These are phyloP conservation scores for Phialophora tarda DNA, from an alignment of 2,329 filamentous ascomycete genomes.

Conservation along the genomic window DNA sequence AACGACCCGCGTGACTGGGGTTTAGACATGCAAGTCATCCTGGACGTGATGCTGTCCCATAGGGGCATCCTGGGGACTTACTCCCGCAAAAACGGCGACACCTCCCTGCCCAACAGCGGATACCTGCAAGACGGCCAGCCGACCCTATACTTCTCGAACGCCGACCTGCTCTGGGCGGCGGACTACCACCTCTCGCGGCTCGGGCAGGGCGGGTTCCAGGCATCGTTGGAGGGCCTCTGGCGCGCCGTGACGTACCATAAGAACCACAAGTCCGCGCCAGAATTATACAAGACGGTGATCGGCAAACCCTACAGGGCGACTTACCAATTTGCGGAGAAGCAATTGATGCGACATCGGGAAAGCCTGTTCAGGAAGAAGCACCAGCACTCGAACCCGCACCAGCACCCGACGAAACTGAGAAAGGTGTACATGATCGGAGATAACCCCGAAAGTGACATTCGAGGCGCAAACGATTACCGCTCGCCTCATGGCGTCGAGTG, in stretches of 20 bases:
- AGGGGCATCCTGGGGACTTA: conserved; percentile 81
- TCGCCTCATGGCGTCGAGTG: conserved; percentile 73
- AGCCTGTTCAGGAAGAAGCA: conserved; percentile 49
- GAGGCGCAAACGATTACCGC: conserved; percentile 77
- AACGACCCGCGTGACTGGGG: conserved; percentile 98
- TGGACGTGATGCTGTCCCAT: conserved; percentile 80
- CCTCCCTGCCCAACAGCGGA: conserved; percentile 70
- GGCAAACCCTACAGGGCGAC: conserved; percentile 82
- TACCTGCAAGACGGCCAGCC: conserved; percentile 85
- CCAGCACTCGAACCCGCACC: background rate
- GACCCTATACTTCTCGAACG: conserved; percentile 83
- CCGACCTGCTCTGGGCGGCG: conserved; percentile 88
- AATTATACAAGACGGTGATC: conserved; percentile 58
- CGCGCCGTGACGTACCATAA: conserved; percentile 64
- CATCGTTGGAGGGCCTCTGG: conserved; percentile 82
- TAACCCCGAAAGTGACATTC: conserved; percentile 87
- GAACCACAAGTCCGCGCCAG: conserved; percentile 15
- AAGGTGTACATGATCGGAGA: conserved; percentile 94
- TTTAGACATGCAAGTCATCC: conserved; percentile 81
- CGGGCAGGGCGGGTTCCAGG: conserved; percentile 89
- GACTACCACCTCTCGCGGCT: conserved; percentile 83
- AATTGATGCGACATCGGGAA: conserved; percentile 66
- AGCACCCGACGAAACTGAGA: conserved; percentile 56
- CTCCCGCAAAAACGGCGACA: conserved; percentile 71
- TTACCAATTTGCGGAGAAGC: conserved; percentile 81